phyloP scores from a whole-genome alignment of 768 basidiomycete genomes.

The Cubamyces sp. region DNA sequence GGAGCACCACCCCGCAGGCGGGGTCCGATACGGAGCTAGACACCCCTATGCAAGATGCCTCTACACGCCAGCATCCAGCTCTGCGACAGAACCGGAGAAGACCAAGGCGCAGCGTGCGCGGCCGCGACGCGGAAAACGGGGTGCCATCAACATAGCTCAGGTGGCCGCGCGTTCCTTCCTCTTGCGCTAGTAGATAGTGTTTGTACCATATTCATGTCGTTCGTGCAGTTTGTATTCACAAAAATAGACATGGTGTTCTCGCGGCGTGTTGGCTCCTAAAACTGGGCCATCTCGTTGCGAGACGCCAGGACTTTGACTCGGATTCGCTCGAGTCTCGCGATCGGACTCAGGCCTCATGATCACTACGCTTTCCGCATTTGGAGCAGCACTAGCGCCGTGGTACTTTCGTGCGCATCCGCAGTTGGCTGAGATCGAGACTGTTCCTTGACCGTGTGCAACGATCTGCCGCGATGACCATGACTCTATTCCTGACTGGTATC shows the following conservation, averaged over 20 bases:
- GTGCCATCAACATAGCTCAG: too few species aligned
- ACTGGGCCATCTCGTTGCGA: background rate
- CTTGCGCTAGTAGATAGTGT: background rate
- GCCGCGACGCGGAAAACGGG: background rate
- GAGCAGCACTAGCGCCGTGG: background rate
- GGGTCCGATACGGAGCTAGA: background rate
- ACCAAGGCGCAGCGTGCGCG: background rate
- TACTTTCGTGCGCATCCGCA: background rate
- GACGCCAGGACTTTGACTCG: background rate
- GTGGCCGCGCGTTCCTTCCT: background rate
- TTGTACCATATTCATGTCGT: background rate
- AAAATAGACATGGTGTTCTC: background rate
- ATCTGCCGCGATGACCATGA: background rate
- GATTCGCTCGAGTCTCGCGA: background rate
- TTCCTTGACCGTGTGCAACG: background rate
- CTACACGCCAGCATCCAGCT: too few species aligned
- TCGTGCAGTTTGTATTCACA: slow-evolving; percentile 5
- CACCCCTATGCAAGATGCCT: background rate
- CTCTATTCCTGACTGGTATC: background rate
- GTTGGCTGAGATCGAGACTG: background rate
- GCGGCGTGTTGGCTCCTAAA: background rate
- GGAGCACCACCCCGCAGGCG: slow-evolving; percentile 11
- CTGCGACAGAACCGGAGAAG: background rate
- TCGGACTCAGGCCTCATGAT: background rate
- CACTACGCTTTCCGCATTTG: slow-evolving; percentile 11